Base-by-base conservation (phyloP, 1,139 yeast genomes). In the Pichia sp. region DNA sequence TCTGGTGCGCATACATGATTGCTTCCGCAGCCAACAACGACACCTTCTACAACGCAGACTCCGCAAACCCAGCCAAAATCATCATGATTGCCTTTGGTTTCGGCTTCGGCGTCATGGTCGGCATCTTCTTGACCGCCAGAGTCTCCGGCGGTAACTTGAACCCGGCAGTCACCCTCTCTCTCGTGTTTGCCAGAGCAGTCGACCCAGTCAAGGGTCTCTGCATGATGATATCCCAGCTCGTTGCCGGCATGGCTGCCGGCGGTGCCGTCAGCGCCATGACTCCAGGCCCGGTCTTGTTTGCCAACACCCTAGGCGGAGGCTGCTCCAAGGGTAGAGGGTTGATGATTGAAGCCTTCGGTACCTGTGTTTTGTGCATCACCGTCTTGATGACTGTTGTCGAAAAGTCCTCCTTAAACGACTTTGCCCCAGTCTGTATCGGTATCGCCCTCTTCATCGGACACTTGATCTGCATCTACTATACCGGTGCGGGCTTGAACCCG, bases 401-500 rank as follows among this genome's bases (percentile, higher is more conserved):
- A 73, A 86, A 87, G 73, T 85, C 83, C 67, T 77, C 80, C 60
- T 87, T 88, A 55, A 86, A 92, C 49, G 83, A 77, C 71, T 77
- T 86, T 75, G 96, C 96, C 52, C 95, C 96, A 57, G 78, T 87
- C 60, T 89, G 79, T 66, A 89, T 89, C 73, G 96, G 97, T 70
- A 71, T 89, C 59, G 80, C 96, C 27, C 77, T 90, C 63, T 85
- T 90, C 75, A 74, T 89, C 65, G 95, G 87, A 47, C 96, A 90
- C 70, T 81, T 89, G 77, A 78, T 87, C 62, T 80, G 87, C 69
- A 88, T 90, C 58, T 87, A 79, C 80, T 87, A 82, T 75, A 87
- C 96, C 54, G 96, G 96, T 70, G 96, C 96, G 47, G 96, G 96
- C 68, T 77, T 88, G 68, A 89, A 89, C 78, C 96, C 96, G 55